Evolutionary conservation across 768 basidiomycete genomes (phyloP).

Genomic region (Boletus rubescentipes): DNA sequence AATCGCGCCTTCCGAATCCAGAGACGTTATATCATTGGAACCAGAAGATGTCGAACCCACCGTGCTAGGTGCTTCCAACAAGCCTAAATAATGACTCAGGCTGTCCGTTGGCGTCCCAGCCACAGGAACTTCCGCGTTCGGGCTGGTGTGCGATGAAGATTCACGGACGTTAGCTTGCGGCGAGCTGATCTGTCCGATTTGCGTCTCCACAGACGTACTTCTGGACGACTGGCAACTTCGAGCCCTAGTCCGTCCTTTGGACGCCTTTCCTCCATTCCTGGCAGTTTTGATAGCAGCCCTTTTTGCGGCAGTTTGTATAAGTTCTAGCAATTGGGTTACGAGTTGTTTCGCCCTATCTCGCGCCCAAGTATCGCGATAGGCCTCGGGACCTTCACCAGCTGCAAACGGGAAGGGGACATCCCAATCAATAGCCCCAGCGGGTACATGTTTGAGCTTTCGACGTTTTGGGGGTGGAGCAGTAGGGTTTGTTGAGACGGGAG

Average conservation of each 20-base stretch:
- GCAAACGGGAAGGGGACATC: constrained; percentile 79
- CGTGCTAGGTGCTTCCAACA: constrained; percentile 31
- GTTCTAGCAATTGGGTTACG: constrained; percentile 55
- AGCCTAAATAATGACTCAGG: constrained; percentile 42
- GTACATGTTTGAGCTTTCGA: constrained; percentile 63
- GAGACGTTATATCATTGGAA: constrained; percentile 8
- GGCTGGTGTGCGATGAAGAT: background rate
- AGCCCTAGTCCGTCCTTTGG: constrained; percentile 30
- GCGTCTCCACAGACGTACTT: constrained; percentile 19
- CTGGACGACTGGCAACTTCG: constrained; percentile 36
- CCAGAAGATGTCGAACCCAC: background rate
- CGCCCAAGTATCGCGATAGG: constrained; percentile 67
- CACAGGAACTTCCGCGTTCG: background rate
- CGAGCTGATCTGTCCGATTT: background rate
- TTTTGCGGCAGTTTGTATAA: constrained; percentile 59
- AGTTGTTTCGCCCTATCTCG: constrained; percentile 61
- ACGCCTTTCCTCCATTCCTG: constrained; percentile 5
- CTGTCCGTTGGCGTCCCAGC: background rate
- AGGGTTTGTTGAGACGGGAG: background rate
- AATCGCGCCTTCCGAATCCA: constrained; percentile 7
- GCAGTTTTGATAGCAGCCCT: constrained; percentile 57
- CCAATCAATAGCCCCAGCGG: constrained; percentile 81
- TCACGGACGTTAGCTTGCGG: background rate
- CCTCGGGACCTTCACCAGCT: constrained; percentile 65
- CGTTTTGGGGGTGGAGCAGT: constrained; percentile 46